phyloP scores from a whole-genome alignment of 2,329 filamentous ascomycete genomes.

The Stagonosporopsis rhizophila region DNA sequence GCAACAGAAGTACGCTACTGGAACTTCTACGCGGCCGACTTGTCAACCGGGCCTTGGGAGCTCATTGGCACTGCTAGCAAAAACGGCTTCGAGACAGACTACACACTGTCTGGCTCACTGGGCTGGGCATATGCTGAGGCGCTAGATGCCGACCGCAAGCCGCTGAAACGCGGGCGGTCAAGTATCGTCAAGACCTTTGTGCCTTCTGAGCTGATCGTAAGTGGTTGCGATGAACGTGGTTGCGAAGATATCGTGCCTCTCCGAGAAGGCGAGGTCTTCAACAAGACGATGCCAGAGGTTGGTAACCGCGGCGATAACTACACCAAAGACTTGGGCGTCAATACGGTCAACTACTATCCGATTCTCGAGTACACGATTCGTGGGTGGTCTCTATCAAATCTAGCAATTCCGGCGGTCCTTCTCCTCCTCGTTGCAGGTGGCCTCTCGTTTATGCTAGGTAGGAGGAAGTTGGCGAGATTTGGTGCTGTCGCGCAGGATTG shows the following conservation, averaged over 20 bases:
- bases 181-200: conserved; percentile 16
- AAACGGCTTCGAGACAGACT: conserved; percentile 11
- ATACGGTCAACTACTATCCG: conserved; percentile 11
- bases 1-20: conserved; percentile 37
- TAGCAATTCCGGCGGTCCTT: conserved; percentile 1
- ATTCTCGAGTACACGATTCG: background rate
- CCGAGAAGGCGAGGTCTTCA: conserved; percentile 9
- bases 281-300: conserved; percentile 8
- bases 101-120: conserved; percentile 1
- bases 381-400: conserved; percentile 1
- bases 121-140: conserved; percentile 14
- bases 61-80: conserved; percentile 4
- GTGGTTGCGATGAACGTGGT: conserved; percentile 9
- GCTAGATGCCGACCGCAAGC: conserved; percentile 5
- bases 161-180: conserved; percentile 6
- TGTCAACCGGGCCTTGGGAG: conserved; percentile 8
- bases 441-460: conserved; percentile 7
- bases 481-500: background rate
- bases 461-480: conserved; percentile 5
- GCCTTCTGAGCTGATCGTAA: conserved; percentile 8
- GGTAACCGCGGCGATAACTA: conserved; percentile 8
- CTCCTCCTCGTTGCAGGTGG: conserved; percentile 1
- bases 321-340: conserved; percentile 6
- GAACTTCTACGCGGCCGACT: conserved; percentile 36
- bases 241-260: conserved; percentile 11